These are phyloP conservation scores for Graphilbum sp. DNA, from an alignment of 2,329 filamentous ascomycete species.

Conservation along the genomic window DNA sequence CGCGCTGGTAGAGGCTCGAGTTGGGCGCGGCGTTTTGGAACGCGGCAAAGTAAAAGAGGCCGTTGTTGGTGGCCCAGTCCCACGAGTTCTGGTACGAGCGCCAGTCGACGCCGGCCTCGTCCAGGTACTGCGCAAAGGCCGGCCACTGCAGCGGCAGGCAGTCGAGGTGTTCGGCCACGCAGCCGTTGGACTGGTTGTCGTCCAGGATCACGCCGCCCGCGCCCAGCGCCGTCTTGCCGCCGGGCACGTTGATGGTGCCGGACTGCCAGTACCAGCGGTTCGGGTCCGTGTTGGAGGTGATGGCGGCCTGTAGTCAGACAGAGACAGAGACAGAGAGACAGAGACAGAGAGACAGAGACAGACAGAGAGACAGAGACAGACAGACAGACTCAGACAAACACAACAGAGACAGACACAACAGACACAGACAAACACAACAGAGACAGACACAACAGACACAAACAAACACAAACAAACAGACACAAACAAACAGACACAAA, in stretches of 20 bases:
- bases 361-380: too few relatives aligned
- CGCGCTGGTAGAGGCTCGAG: constrained; percentile 26
- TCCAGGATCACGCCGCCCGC: constrained; percentile 28
- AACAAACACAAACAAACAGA: too few relatives aligned
- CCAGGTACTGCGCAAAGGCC: constrained; percentile 30
- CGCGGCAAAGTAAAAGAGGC: constrained; percentile 34
- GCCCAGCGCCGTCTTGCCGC: constrained; percentile 16
- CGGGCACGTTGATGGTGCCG: constrained; percentile 32
- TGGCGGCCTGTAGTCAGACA: constrained; percentile 18
- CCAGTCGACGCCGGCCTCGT: constrained; percentile 31
- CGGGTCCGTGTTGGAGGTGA: constrained; percentile 31
- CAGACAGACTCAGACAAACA: too few relatives aligned
- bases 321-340: too few relatives aligned
- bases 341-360: too few relatives aligned
- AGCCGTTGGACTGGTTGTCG: constrained; percentile 30
- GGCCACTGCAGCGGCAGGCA: constrained; percentile 39
- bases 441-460: too few relatives aligned
- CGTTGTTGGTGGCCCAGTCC: constrained; percentile 38
- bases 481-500: too few relatives aligned
- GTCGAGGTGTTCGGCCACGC: constrained; percentile 25
- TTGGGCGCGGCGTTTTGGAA: constrained; percentile 26
- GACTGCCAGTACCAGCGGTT: constrained; percentile 23
- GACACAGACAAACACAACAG: too few relatives aligned
- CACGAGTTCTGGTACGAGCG: constrained; percentile 28
- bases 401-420: too few relatives aligned